phyloP scores from a whole-genome alignment of 2,329 filamentous ascomycete species.

The Alternaria brassicae region DNA sequence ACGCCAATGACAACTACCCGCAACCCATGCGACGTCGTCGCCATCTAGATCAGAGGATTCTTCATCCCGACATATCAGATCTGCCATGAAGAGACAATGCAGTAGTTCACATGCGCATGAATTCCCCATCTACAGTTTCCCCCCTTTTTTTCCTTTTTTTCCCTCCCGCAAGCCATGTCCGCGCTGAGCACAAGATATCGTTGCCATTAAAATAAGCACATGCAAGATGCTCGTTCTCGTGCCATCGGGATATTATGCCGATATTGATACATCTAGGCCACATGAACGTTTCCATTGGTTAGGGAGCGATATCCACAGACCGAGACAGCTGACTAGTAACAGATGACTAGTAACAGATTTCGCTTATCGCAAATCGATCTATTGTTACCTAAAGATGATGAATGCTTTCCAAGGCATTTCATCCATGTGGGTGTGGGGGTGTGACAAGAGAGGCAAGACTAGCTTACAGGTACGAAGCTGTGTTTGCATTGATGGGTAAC shows the following conservation, averaged over 20 bases:
- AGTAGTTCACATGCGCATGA: neutral
- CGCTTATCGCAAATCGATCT: neutral
- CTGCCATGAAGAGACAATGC: neutral
- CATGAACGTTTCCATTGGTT: neutral
- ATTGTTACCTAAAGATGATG: neutral
- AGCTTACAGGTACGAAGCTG: neutral
- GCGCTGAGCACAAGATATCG: neutral
- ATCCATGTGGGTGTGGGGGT: neutral
- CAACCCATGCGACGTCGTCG: neutral
- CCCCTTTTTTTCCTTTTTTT: neutral
- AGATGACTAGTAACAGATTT: neutral
- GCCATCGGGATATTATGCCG: neutral
- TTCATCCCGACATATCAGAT: neutral
- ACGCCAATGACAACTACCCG: neutral
- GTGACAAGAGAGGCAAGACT: neutral
- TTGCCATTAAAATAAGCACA: neutral
- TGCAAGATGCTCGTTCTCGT: neutral
- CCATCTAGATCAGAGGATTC: neutral
- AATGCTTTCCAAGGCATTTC: neutral
- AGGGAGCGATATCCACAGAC: neutral
- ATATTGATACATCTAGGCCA: neutral
- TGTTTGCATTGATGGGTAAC: neutral
- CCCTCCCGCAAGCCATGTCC: neutral
- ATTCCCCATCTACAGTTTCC: neutral
- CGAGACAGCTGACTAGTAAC: neutral